Evolutionary conservation across 495 filamentous ascomycete species (phyloP).

Genomic region (Staphylotrichum tortipilum): DNA sequence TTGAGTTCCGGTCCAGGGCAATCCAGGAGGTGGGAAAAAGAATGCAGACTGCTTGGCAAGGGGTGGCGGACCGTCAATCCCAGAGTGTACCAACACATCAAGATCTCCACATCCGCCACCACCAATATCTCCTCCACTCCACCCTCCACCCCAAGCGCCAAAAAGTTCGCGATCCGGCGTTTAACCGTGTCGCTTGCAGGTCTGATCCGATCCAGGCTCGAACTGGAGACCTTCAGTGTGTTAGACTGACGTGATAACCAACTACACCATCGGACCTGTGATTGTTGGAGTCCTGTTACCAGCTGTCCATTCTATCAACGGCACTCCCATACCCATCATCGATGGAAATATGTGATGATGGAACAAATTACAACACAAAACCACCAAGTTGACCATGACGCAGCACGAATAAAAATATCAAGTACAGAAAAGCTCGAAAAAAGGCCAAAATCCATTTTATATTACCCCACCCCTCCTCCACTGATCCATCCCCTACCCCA

Average conservation of each 20-base stretch:
- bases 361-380: background rate
- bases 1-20: too few relatives aligned
- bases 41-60: too few relatives aligned
- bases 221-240: constrained; percentile 16
- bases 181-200: background rate
- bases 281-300: background rate
- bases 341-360: too few relatives aligned
- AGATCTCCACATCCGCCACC: too few relatives aligned
- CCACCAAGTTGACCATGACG: too few relatives aligned
- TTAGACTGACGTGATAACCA: constrained; percentile 14
- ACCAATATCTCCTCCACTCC: background rate
- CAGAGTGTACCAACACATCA: too few relatives aligned
- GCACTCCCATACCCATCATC: too few relatives aligned
- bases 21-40: too few relatives aligned
- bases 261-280: constrained; percentile 14
- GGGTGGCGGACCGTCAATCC: too few relatives aligned
- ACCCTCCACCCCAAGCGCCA: background rate
- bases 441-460: constrained; percentile 3
- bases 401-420: constrained; percentile 1
- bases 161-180: background rate
- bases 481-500: too few relatives aligned
- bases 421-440: background rate
- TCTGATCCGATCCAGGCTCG: constrained; percentile 14
- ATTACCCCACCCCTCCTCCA: constrained; percentile 7
- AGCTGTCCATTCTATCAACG: background rate